Base-by-base conservation (phyloP, 106 monocot genomes). In the Dendrobium nobile region DNA sequence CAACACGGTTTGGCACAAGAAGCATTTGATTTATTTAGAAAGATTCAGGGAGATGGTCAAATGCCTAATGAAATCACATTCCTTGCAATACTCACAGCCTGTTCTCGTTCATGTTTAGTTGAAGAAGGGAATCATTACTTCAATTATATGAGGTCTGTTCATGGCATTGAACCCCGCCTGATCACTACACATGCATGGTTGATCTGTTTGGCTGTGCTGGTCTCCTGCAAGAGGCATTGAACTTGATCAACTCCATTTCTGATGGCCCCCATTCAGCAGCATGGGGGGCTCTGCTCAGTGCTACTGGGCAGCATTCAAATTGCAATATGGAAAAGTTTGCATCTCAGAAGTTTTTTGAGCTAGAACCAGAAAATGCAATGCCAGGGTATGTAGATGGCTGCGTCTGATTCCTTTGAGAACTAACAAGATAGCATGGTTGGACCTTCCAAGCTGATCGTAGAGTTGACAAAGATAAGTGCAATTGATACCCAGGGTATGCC, bases 221-320 rank as follows among this genome's bases (percentile, higher is more conserved):
- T 54, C 76, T 72, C 7, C 61, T 86, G 3, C 33, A 79, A 17
- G 88, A 85, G 47, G 88, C 88, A 17, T 11, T 61, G 41, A 54
- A 79, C 16, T 77, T 88, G 45, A 81, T 88, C 51, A 47, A 70
- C 4, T 77, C 44, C 9, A 83, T 90, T 88, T 77, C 86, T 43
- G 56, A 82, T 43, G 28, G 22, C 6, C 85, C 92, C 15, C 61
- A 78, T 82, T 48, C 78, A 8, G 85, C 56, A 18, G 55, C 79
- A 26, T 92, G 92, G 90, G 81, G 80, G 40, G 79, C 92, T 67
- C 67, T 92, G 79, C 84, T 92, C 4, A 77, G 83, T 77, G 87
- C 84, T 18, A 84, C 85, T 55, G 82, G 80, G 41, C 51, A 84
- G 10, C 85, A 89, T 27, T 87, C 54, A 18, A 75, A 91, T 82